These are phyloP conservation scores for Penicillium sp. DNA, from an alignment of 2,329 filamentous ascomycete genomes.

Conservation along the genomic window DNA sequence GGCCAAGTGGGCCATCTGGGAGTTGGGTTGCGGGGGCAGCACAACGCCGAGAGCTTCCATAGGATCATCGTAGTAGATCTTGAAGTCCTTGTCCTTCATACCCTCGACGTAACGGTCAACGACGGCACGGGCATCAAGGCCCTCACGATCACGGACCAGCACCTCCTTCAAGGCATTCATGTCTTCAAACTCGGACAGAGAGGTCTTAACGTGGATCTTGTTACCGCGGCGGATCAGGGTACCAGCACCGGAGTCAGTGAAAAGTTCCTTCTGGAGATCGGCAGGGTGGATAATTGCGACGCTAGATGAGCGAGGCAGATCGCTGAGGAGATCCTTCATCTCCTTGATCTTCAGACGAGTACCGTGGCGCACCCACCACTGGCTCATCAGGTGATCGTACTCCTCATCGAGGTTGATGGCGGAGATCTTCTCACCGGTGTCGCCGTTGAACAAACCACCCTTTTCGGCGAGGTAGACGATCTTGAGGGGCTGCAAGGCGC, in stretches of 20 bases:
- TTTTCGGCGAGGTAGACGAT: constrained; percentile 99
- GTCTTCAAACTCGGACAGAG: constrained; percentile 72
- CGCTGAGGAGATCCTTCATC: constrained; percentile 88
- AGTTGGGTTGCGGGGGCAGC: constrained; percentile 66
- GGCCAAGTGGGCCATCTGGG: constrained; percentile 74
- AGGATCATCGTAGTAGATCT: constrained; percentile 88
- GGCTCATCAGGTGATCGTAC: constrained; percentile 86
- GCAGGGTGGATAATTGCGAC: constrained; percentile 97
- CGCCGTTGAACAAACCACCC: constrained; percentile 90
- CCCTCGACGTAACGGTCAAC: constrained; percentile 84
- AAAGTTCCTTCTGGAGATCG: constrained; percentile 92
- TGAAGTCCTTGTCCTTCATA: constrained; percentile 74
- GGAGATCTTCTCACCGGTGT: constrained; percentile 92
- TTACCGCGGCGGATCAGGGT: constrained; percentile 90
- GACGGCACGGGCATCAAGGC: constrained; percentile 75
- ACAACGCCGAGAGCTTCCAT: constrained; percentile 93
- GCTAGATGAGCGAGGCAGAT: constrained; percentile 84
- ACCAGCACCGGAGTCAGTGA: constrained; percentile 92
- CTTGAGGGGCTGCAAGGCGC: constrained; percentile 87
- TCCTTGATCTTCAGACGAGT: constrained; percentile 96
- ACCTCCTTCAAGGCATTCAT: constrained; percentile 75
- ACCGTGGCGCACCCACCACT: constrained; percentile 92
- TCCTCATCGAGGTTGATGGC: constrained; percentile 97
- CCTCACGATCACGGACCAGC: constrained; percentile 75
- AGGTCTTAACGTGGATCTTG: constrained; percentile 74